Evolutionary conservation across 139 green algal genomes (phyloP), one percentile per base, ranked within the genome.

Genomic region (Tetradesmus obliquus): DNA sequence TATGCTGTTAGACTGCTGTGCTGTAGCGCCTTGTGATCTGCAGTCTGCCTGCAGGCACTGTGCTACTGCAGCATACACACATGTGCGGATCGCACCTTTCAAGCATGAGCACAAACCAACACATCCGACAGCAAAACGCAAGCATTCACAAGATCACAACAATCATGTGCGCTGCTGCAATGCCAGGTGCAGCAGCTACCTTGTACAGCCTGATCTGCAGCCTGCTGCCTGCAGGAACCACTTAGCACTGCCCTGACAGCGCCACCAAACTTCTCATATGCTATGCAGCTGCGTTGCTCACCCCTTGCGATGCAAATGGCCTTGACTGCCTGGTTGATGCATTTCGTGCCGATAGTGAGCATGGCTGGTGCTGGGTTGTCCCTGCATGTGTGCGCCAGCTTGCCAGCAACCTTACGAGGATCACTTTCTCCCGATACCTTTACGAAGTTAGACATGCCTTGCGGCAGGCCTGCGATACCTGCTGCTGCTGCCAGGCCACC

Each of bases 321-420:
- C 93, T 96, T 96, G 12, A 95, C 91, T 1, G 93, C 94, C 74
- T 95, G 92, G 88, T 96, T 96, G 71, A 96, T 92, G 88, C 93
- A 94, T 8, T 88, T 93, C 32, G 91, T 92, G 17, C 95, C 95
- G 71, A 95, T 97, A 0, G 94, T 95, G 5, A 97, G 90, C 81
- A 97, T 91, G 15, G 94, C 94, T 19, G 94, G 94, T 8, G 94
- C 92, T 9, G 93, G 79, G 19, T 93, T 91, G 32, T 94, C 90
- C 32, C 94, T 91, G n/a, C 85, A 86, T 13, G 76, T 93, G 90
- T 95, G 94, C 12, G 92, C 92, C 20, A 95, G 86, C 88, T 95
- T 95, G 45, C 94, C 94, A 1, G 94, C 94, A 4, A 95, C 91
- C 7, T 91, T 79, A 55, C 93, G 92, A 7, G 91, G 88, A 1